A percentile compares a stretch with the other conserved stretches of the same genome.
Conservation (phyloP, 805 yeast species). For the Myxozyma monticola region DNA sequence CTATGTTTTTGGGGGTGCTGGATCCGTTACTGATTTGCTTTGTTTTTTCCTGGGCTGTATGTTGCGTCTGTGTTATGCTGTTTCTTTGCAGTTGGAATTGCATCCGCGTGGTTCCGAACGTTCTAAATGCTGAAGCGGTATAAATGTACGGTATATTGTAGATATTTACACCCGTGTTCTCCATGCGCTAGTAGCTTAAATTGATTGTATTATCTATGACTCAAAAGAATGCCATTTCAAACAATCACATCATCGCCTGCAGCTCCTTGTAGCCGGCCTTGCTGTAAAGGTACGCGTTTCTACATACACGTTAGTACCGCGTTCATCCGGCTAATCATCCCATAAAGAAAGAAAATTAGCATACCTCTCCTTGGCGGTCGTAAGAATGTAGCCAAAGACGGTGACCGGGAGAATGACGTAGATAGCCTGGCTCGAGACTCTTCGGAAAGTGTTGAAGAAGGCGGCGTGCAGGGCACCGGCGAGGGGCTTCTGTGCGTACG, state of each 20-base stretch:
- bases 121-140: no score
- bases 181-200: no score
- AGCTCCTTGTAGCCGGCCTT: constrained; percentile 97
- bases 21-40: no score
- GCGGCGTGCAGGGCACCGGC: constrained; percentile 83
- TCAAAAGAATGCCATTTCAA: no score
- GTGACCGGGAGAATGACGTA: constrained; percentile 76
- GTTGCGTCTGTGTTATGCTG: no score
- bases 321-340: neutral
- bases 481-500: constrained; percentile 89
- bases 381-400: constrained; percentile 85
- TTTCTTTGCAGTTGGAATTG: no score
- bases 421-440: constrained; percentile 82
- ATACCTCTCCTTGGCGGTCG: constrained; percentile 62
- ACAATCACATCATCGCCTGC: constrained; percentile 48
- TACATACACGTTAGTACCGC: neutral
- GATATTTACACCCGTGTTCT: no score
- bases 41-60: no score
- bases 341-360: constrained; percentile 32
- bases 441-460: constrained; percentile 89
- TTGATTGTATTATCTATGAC: no score
- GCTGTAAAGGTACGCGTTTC: constrained; percentile 84
- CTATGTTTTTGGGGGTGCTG: no score
- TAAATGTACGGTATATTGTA: no score
- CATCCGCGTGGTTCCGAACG: no score